Evolutionary conservation across 495 filamentous ascomycete species (phyloP), one percentile per base, ranked within the genome.

Genomic region (Cenococcum geophilum): DNA sequence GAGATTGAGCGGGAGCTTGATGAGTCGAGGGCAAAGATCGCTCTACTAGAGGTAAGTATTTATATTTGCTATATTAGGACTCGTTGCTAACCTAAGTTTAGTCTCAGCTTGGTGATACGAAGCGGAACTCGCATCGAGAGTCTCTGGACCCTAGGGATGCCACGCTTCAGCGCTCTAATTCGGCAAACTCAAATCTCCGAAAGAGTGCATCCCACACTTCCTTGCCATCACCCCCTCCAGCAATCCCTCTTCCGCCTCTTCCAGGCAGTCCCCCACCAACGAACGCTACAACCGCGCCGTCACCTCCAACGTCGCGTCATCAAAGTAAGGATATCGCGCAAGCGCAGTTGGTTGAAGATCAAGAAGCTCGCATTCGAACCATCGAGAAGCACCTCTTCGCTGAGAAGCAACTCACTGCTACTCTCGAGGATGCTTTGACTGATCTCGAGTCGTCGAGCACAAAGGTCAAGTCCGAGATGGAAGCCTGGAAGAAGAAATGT

Each of bases 321-420:
- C 78, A 84, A 16, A 91, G 87, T 77, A 95, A 92, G 66, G 92
- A 97, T 66, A 79, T 92, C 59, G 84, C 82, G 53, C 78, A 79
- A 51, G 78, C 79, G 32, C 88, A 91, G 63, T 82, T 89, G 53
- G 84, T 89, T 69, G 92, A 97, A 65, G 93, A 98, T 64, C 91
- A 96, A 71, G 95, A 97, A 73, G 86, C 88, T 42, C 92, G 91
- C 51, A 95, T 98, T 70, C 86, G 87, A 50, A 92, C 91, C 23
- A 96, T 98, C 64, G 93, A 97, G 78, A 96, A 96, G 78, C 91
- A 97, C 71, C 82, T 98, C 34, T 87, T 86, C 62, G 92, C 95
- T 25, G 93, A 98, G 78, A 96, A 95, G 72, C 92, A 97, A 70
- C 85, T 98, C 25, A 97, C 92, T 5, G 83, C 87, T 20, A 96